These are phyloP conservation scores for Backusella sp. DNA, from an alignment of 192 early-diverging fungal species.

Conservation along the genomic window DNA sequence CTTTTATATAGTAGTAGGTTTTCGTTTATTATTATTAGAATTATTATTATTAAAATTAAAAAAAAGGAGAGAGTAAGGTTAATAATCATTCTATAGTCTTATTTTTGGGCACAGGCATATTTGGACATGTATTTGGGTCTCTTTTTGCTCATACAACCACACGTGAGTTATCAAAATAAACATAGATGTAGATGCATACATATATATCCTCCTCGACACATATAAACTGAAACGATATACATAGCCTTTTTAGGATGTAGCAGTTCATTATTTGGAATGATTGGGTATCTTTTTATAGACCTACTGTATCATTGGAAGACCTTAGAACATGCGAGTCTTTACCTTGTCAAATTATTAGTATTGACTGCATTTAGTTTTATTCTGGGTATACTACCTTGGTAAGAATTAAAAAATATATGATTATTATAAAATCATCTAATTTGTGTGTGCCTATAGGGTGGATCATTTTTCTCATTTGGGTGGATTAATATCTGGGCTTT, in stretches of 20 bases:
- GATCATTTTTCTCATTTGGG: constrained; percentile 85
- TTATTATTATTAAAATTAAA: constrained; percentile 1
- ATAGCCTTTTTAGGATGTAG: constrained; percentile 60
- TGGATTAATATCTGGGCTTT: constrained; percentile 28
- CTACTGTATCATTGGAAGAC: constrained; percentile 77
- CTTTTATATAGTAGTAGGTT: constrained; percentile 58
- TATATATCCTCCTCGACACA: background rate
- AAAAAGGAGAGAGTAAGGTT: background rate
- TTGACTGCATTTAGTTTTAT: constrained; percentile 64
- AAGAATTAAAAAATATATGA: constrained; percentile 17
- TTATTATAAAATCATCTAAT: background rate
- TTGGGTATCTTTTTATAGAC: constrained; percentile 77
- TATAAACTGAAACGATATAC: background rate
- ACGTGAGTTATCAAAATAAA: constrained; percentile 31
- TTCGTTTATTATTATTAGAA: constrained; percentile 23
- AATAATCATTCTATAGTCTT: background rate
- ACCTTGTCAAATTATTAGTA: constrained; percentile 65
- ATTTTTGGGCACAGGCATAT: constrained; percentile 59
- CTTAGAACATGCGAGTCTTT: constrained; percentile 59
- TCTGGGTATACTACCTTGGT: constrained; percentile 69
- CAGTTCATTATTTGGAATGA: constrained; percentile 65
- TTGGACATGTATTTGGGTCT: constrained; percentile 80
- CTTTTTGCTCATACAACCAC: constrained; percentile 49
- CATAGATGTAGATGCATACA: background rate
- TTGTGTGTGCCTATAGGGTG: background rate